phyloP scores from a whole-genome alignment of 1,139 yeast species.

The Martiniozyma asiatica region DNA sequence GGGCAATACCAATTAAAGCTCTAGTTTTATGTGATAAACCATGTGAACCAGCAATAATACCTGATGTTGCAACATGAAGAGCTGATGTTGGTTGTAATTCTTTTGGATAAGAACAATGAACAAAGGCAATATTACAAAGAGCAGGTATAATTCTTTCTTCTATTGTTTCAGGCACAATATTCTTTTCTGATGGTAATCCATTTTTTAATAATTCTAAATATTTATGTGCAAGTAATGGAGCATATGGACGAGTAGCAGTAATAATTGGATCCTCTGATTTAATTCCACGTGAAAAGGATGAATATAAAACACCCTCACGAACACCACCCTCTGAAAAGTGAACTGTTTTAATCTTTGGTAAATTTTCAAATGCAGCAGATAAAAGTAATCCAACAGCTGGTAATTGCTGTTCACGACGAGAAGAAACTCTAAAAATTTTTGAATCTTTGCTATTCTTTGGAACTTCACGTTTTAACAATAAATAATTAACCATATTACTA shows the following conservation, averaged over 20 bases:
- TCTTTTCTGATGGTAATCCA: constrained; percentile 29
- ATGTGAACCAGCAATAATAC: constrained; percentile 56
- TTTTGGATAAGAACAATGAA: constrained; percentile 59
- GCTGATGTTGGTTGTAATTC: constrained; percentile 65
- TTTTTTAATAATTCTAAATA: constrained; percentile 37
- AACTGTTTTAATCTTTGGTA: constrained; percentile 47
- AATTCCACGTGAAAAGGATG: constrained; percentile 40
- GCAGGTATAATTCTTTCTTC: constrained; percentile 49
- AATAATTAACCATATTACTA: constrained; percentile 33
- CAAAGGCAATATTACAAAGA: constrained; percentile 54
- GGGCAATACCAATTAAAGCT: constrained; percentile 53
- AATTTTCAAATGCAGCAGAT: constrained; percentile 43
- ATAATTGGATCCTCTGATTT: constrained; percentile 51
- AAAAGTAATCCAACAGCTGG: constrained; percentile 55
- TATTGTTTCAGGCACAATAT: constrained; percentile 44
- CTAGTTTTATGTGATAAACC: constrained; percentile 57
- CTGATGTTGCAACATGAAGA: constrained; percentile 52
- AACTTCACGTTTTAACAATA: constrained; percentile 30
- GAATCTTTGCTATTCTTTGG: constrained; percentile 24
- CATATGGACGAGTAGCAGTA: constrained; percentile 53
- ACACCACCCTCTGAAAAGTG: constrained; percentile 64
- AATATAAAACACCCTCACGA: constrained; percentile 56
- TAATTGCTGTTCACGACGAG: constrained; percentile 45
- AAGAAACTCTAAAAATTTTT: constrained; percentile 46
- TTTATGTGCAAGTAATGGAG: constrained; percentile 44